These are phyloP conservation scores for Heterobasidion parviporum DNA, from an alignment of 1,284 basidiomycete genomes.

Conservation along the genomic window DNA sequence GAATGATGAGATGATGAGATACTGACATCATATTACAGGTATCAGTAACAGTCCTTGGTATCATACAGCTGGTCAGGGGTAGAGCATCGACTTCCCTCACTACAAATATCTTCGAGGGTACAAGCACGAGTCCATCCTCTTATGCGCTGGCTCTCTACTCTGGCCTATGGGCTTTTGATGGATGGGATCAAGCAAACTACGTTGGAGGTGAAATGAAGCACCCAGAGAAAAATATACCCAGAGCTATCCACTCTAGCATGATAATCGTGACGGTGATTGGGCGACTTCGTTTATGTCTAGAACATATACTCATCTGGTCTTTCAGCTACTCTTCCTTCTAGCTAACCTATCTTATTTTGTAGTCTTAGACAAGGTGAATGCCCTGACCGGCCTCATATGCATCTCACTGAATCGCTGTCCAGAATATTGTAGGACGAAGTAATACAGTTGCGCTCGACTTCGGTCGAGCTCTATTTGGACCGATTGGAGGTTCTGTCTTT, in stretches of 20 bases:
- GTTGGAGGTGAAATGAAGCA: conserved; percentile 89
- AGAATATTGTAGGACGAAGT: conserved; percentile 62
- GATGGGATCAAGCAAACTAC: conserved; percentile 88
- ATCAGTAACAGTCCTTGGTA: conserved; percentile 63
- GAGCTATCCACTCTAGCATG: conserved; percentile 88
- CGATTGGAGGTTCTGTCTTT: conserved; percentile 80
- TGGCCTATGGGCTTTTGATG: conserved; percentile 93
- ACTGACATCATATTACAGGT: conserved; percentile 31
- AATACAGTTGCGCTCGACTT: conserved; percentile 97
- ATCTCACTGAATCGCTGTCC: neutral
- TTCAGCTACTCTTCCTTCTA: conserved; percentile 64
- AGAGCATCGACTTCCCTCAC: conserved; percentile 57
- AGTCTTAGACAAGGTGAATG: conserved; percentile 73
- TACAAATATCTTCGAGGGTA: conserved; percentile 63
- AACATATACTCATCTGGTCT: neutral
- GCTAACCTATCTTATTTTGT: conserved; percentile 91
- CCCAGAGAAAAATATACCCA: conserved; percentile 81
- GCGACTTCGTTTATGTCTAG: no score
- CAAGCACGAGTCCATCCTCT: conserved; percentile 70
- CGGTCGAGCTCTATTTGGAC: conserved; percentile 80
- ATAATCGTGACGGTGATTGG: conserved; percentile 52
- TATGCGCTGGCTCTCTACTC: conserved; percentile 95
- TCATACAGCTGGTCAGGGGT: conserved; percentile 66
- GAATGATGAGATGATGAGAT: conserved; percentile 1
- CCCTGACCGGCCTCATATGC: conserved; percentile 12